A percentile compares a stretch with the other conserved stretches of the same genome.
Evolutionary conservation across 2,329 filamentous ascomycete genomes (phyloP).

Genomic region (Botrytis cinerea): DNA sequence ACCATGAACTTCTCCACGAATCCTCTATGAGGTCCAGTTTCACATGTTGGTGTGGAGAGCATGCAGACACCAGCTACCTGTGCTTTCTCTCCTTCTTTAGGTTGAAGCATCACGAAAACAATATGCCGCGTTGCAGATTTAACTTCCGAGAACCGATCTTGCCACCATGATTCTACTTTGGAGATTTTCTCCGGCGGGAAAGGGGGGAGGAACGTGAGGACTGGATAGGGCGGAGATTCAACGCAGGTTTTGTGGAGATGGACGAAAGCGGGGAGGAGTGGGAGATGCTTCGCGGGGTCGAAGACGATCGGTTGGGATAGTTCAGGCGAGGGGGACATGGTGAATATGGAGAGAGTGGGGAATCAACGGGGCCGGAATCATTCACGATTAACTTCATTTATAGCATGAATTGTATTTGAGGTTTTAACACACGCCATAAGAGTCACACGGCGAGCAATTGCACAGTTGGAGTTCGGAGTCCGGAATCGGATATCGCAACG

Average conservation of each 20-base stretch:
- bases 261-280: not conserved
- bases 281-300: not conserved
- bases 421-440: not conserved
- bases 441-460: not conserved
- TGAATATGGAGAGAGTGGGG: not conserved
- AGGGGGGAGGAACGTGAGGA: slow-evolving; percentile 1
- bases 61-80: not conserved
- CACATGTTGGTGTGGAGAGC: slow-evolving; percentile 48
- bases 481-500: not conserved
- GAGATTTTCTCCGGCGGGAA: not conserved
- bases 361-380: not conserved
- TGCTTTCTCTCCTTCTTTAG: not conserved
- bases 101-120: not conserved
- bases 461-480: not conserved
- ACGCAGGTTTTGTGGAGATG: not conserved
- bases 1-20: slow-evolving; percentile 61
- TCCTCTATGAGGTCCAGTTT: slow-evolving; percentile 59
- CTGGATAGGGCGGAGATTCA: not conserved
- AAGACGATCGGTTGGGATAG: not conserved
- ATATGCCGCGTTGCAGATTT: not conserved
- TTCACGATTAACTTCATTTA: not conserved
- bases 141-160: not conserved
- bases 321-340: not conserved
- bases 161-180: not conserved
- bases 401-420: not conserved